Percentiles rank a stretch among this genome's conserved stretches.
phyloP scores from a whole-genome alignment of 805 yeast genomes.

The Candida ortonii region DNA sequence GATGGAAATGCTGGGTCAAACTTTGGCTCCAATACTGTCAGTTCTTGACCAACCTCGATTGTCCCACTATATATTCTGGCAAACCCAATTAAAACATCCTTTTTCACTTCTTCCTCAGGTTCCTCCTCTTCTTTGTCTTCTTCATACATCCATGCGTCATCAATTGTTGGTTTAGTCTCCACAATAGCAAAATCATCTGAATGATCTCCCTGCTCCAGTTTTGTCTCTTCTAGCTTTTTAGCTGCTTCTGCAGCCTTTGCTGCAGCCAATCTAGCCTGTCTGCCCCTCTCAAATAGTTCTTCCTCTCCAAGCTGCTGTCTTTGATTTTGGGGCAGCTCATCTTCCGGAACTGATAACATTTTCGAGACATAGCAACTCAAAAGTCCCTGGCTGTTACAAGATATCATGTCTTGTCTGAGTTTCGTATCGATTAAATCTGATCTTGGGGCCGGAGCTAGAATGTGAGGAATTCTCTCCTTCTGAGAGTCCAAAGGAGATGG shows the following conservation, averaged over 20 bases:
- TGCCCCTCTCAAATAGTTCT: conserved; percentile 60
- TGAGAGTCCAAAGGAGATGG: conserved; percentile 87
- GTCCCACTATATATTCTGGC: conserved; percentile 89
- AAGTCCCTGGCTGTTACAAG: conserved; percentile 68
- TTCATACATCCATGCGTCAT: conserved; percentile 42
- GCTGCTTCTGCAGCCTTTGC: conserved; percentile 59
- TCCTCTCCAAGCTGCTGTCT: conserved; percentile 44
- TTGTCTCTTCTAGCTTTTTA: conserved; percentile 32
- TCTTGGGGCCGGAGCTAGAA: conserved; percentile 59
- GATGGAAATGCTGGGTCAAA: conserved; percentile 65
- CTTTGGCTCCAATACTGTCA: conserved; percentile 82
- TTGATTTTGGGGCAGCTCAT: conserved; percentile 65
- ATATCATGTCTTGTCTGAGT: conserved; percentile 54
- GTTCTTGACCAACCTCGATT: conserved; percentile 66
- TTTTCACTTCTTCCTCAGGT: conserved; percentile 35
- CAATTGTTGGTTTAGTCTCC: conserved; percentile 8
- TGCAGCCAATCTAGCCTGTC: conserved; percentile 65
- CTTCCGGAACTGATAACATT: conserved; percentile 79
- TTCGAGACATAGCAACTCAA: conserved; percentile 82
- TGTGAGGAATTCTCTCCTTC: conserved; percentile 60
- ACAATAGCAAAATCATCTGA: conserved; percentile 21
- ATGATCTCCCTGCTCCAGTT: conserved; percentile 5
- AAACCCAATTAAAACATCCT: conserved; percentile 80
- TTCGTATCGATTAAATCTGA: conserved; percentile 44
- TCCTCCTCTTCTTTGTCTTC: conserved; percentile 46